Evolutionary conservation across 2,329 filamentous ascomycete species (phyloP), one percentile per base, ranked within the genome.

Genomic region (Penicillium nordicum): DNA sequence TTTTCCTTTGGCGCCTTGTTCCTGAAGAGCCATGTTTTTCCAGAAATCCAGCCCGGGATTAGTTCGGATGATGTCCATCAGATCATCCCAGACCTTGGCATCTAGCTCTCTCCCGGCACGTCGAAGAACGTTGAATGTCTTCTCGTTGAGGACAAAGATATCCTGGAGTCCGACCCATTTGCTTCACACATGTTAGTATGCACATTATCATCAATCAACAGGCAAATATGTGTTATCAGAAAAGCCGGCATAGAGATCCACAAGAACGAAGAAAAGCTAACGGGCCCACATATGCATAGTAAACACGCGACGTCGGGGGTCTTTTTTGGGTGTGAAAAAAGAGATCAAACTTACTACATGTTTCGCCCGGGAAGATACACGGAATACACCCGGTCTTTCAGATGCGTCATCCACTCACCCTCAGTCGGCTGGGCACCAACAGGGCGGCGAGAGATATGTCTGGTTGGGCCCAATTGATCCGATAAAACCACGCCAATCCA

Each of bases 311-410:
- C 30, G 10, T 30, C 5, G 1, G 11, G 18, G n/a, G 50, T 46
- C 41, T 25, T 52, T 52, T 51, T 38, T 23, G 23, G 23, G 6
- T 6, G 3, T 18, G 6, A 40, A 44, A 55, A 50, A 50, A 18
- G 42, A 54, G 16, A 29, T 2, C 18, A 21, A 46, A 58, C 60
- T 60, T 51, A 63, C 61, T 45, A 62, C 47, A 48, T 58, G 18
- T 63, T 63, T 18, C 56, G 37, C 1, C 50, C 57, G 2, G 60
- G 59, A 11, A 63, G 43, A 25, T 60, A 62, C 6, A 57, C 10
- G 5, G 61, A 46, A 25, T 63, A 62, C 0, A 47, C 18, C 1
- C 60, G 51, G 18, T 62, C 61, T 12, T 36, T 50, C 2, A 25
- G 18, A 2, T 55, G 44, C 1, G 42, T 55, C 1, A 5, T 27